Percentiles rank a stretch among this genome's conserved stretches.
Evolutionary conservation across 345 rosid species (phyloP).

Genomic region (Pistacia vera): DNA sequence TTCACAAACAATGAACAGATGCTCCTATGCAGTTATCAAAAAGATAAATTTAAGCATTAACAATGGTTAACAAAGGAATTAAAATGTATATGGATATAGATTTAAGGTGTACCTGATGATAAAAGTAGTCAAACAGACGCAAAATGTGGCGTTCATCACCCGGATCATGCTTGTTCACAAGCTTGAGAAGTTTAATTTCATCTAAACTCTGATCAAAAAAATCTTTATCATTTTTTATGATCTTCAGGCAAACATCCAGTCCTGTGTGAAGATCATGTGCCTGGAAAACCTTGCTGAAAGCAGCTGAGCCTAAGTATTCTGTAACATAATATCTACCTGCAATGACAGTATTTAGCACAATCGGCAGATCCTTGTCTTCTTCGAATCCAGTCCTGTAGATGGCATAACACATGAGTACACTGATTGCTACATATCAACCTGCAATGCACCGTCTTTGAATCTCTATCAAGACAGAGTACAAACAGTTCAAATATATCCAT

Average conservation of each 20-base stretch:
- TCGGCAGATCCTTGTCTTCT: slow-evolving; percentile 81
- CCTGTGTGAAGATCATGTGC: slow-evolving; percentile 84
- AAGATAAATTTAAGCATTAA: slow-evolving; percentile 4
- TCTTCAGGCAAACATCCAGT: slow-evolving; percentile 85
- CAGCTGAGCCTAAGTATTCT: slow-evolving; percentile 92
- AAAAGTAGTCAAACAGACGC: slow-evolving; percentile 96
- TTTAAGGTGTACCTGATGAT: slow-evolving; percentile 62
- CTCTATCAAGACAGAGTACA: slow-evolving; percentile 12
- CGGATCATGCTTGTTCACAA: slow-evolving; percentile 87
- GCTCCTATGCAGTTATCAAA: slow-evolving; percentile 59
- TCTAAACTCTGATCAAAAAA: slow-evolving; percentile 98
- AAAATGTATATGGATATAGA: not conserved
- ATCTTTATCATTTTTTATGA: slow-evolving; percentile 96
- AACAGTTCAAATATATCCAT: not conserved
- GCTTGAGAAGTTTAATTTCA: slow-evolving; percentile 91
- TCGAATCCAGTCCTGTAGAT: slow-evolving; percentile 92
- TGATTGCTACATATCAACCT: slow-evolving; percentile 19
- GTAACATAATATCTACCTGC: slow-evolving; percentile 91
- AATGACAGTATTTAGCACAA: slow-evolving; percentile 65
- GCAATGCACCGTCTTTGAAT: slow-evolving; percentile 19
- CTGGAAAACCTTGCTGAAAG: slow-evolving; percentile 92
- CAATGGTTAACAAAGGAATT: not conserved
- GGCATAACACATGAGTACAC: slow-evolving; percentile 23
- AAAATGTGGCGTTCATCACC: slow-evolving; percentile 77
- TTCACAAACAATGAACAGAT: slow-evolving; percentile 93